Conservation (phyloP, 331 rosid genomes). For the Acacia pycnantha region DNA sequence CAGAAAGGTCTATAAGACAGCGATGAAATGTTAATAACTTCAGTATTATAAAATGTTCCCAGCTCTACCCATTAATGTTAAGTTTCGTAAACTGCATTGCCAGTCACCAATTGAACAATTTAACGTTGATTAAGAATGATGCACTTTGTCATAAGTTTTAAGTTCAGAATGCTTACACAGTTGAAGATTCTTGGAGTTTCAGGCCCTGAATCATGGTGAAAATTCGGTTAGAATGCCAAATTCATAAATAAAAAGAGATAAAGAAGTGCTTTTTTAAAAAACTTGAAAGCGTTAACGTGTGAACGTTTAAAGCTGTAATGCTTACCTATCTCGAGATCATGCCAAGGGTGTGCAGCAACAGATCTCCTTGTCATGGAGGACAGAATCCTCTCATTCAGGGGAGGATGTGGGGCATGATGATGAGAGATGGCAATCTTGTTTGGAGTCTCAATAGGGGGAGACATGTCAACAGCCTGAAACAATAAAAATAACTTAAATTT, state of each 20-base stretch:
- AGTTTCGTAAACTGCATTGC: neutral
- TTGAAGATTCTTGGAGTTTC: conserved; percentile 66
- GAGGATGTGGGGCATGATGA: conserved; percentile 49
- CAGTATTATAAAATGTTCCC: neutral
- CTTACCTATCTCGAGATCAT: conserved; percentile 96
- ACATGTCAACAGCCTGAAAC: conserved; percentile 38
- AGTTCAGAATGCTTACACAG: conserved; percentile 48
- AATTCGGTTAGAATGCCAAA: conserved; percentile 17
- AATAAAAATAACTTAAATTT: neutral
- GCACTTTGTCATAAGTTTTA: neutral
- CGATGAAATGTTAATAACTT: neutral
- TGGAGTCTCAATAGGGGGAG: conserved; percentile 69
- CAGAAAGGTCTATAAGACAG: neutral
- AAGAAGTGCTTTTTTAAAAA: neutral
- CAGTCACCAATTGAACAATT: neutral
- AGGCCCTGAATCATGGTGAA: conserved; percentile 52
- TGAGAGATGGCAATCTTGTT: conserved; percentile 35
- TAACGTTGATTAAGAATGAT: neutral
- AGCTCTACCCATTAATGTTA: neutral
- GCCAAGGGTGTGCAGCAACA: conserved; percentile 99
- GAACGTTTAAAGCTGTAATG: neutral
- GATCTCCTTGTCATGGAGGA: conserved; percentile 94
- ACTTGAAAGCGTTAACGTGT: neutral
- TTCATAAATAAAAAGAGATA: neutral
- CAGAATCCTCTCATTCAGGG: conserved; percentile 93